phyloP scores from a whole-genome alignment of 139 green algal genomes.

The Tetradesmus obliquus region DNA sequence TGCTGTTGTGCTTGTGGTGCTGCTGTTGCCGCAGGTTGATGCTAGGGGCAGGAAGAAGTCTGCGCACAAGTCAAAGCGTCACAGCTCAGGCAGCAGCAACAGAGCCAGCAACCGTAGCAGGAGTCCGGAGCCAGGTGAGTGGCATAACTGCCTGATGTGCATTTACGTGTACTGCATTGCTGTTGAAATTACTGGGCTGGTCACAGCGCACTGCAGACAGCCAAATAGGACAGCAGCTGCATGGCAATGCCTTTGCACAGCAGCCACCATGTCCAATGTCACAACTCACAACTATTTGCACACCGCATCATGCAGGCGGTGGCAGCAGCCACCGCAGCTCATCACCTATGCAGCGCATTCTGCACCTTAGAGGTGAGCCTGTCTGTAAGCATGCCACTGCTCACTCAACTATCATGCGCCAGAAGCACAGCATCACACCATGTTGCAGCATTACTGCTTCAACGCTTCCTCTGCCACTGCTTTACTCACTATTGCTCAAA shows the following conservation, averaged over 20 bases:
- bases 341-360: neutral
- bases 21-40: conserved; percentile 13
- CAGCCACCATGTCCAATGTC: neutral
- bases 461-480: neutral
- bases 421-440: neutral
- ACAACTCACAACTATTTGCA: neutral
- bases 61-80: neutral
- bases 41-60: neutral
- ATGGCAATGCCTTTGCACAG: too few species aligned
- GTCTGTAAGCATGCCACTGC: neutral
- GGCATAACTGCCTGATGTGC: neutral
- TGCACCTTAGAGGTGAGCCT: neutral
- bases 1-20: neutral
- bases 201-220: neutral
- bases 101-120: neutral
- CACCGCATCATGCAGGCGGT: neutral
- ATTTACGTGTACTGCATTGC: too few species aligned
- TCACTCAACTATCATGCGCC: neutral
- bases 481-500: neutral
- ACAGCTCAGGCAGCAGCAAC: conserved; percentile 10
- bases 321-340: neutral
- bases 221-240: neutral
- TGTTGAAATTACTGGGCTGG: too few species aligned
- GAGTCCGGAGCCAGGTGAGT: neutral
- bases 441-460: neutral